A percentile compares a stretch with the other conserved stretches of the same genome.
Conservation (phyloP, 2,329 filamentous ascomycete genomes). For the Cladorrhinum sp. region DNA sequence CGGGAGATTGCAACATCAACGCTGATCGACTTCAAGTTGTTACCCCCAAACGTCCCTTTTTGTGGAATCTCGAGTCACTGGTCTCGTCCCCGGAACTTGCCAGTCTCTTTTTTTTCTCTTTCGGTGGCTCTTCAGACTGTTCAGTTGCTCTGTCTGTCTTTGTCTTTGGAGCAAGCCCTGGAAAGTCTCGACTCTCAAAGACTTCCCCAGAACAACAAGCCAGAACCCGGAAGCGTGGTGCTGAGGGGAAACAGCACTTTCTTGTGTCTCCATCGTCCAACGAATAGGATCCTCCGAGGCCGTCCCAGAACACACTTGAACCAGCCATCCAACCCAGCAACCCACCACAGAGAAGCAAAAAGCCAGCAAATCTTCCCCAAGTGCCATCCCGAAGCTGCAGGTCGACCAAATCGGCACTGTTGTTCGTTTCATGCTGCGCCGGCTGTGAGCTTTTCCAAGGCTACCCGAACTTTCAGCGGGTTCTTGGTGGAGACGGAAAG, state of each 20-base stretch:
- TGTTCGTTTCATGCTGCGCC: slow-evolving; percentile 8
- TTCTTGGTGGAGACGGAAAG: slow-evolving; percentile 17
- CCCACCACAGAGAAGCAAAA: neutral
- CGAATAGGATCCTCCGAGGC: slow-evolving; percentile 14
- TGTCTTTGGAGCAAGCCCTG: slow-evolving; percentile 2
- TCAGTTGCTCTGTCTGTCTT: neutral
- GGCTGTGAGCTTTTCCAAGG: slow-evolving; percentile 11
- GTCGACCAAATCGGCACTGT: slow-evolving; percentile 22
- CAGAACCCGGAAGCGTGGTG: neutral
- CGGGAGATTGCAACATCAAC: neutral
- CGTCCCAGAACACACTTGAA: neutral
- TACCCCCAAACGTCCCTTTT: neutral
- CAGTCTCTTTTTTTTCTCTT: neutral
- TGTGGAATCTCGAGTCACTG: neutral
- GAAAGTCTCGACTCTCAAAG: neutral
- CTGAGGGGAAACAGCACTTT: slow-evolving; percentile 6
- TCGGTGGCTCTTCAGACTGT: neutral
- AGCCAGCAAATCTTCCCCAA: slow-evolving; percentile 1
- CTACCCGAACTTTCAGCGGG: slow-evolving; percentile 9
- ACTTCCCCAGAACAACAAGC: neutral
- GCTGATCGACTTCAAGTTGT: neutral
- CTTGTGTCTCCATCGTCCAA: slow-evolving; percentile 1
- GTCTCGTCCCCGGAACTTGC: neutral
- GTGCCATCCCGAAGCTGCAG: slow-evolving; percentile 21
- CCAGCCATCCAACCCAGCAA: slow-evolving; percentile 3